These are phyloP conservation scores for Agaricales sp. DNA, from an alignment of 1,284 basidiomycete genomes.

Conservation along the genomic window DNA sequence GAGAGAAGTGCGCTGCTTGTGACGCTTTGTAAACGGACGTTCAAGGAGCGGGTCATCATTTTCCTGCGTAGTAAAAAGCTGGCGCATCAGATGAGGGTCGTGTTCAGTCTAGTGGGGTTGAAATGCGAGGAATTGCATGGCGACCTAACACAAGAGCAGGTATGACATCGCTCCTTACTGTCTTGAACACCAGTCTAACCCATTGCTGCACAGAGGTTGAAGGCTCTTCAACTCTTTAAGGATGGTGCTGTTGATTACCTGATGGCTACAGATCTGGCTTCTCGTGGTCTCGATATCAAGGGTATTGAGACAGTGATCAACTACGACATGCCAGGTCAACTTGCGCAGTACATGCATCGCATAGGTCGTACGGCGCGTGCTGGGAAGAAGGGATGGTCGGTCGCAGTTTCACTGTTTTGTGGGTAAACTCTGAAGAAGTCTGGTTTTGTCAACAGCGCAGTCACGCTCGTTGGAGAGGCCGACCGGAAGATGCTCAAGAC, in stretches of 20 bases:
- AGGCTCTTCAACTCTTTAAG: constrained; percentile 80
- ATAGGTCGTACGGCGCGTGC: constrained; percentile 96
- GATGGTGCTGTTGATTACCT: constrained; percentile 82
- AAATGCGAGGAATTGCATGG: constrained; percentile 91
- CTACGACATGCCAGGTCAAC: constrained; percentile 93
- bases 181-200: constrained; percentile 10
- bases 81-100: constrained; percentile 92
- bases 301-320: constrained; percentile 98
- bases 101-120: constrained; percentile 84
- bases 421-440: too few relatives aligned
- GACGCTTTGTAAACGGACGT: constrained; percentile 80
- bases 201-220: constrained; percentile 56
- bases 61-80: constrained; percentile 95
- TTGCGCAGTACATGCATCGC: constrained; percentile 92
- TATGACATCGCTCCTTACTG: constrained; percentile 19
- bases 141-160: constrained; percentile 92
- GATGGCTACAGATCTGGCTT: constrained; percentile 93
- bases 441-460: constrained; percentile 74
- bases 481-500: constrained; percentile 96
- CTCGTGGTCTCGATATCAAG: constrained; percentile 94
- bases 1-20: constrained; percentile 81
- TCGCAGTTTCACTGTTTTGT: constrained; percentile 13
- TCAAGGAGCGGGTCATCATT: constrained; percentile 79
- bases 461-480: constrained; percentile 92
- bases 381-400: constrained; percentile 82